phyloP scores from a whole-genome alignment of 495 filamentous ascomycete genomes.

The Hamigera avellanea region DNA sequence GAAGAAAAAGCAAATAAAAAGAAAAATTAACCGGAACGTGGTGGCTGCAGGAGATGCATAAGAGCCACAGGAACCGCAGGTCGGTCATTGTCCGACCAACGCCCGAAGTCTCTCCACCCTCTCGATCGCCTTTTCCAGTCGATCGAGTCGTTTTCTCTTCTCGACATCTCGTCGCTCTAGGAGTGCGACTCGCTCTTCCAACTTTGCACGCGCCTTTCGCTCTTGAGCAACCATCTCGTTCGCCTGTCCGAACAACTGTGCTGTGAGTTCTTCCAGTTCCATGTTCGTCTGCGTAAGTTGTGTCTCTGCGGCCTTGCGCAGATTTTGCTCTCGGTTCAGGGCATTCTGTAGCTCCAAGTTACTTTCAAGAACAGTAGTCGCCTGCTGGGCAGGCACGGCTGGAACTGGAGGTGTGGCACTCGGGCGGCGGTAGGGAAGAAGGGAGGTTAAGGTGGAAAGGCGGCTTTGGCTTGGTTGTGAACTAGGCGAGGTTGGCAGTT shows the following conservation, averaged over 20 bases:
- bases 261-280: slow-evolving; percentile 85
- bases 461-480: slow-evolving; percentile 22
- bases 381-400: slow-evolving; percentile 8
- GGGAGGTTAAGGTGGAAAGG: slow-evolving; percentile 50
- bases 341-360: slow-evolving; percentile 55
- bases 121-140: slow-evolving; percentile 67
- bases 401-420: slow-evolving; percentile 16
- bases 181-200: slow-evolving; percentile 64
- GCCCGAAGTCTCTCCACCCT: slow-evolving; percentile 63
- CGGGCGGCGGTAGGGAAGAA: slow-evolving; percentile 50
- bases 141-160: slow-evolving; percentile 58
- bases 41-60: background rate
- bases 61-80: background rate
- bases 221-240: slow-evolving; percentile 97
- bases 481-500: slow-evolving; percentile 18
- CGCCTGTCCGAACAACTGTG: slow-evolving; percentile 79
- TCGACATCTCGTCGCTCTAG: slow-evolving; percentile 61
- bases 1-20: slow-evolving; percentile 4
- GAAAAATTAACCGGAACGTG: background rate
- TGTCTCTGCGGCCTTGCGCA: slow-evolving; percentile 65
- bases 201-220: slow-evolving; percentile 61
- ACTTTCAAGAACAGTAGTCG: slow-evolving; percentile 12
- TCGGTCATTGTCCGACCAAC: slow-evolving; percentile 41
- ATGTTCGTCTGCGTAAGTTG: slow-evolving; percentile 55
- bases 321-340: slow-evolving; percentile 55